phyloP scores from a whole-genome alignment of 208 protist species.

The Trypanosoma avium region DNA sequence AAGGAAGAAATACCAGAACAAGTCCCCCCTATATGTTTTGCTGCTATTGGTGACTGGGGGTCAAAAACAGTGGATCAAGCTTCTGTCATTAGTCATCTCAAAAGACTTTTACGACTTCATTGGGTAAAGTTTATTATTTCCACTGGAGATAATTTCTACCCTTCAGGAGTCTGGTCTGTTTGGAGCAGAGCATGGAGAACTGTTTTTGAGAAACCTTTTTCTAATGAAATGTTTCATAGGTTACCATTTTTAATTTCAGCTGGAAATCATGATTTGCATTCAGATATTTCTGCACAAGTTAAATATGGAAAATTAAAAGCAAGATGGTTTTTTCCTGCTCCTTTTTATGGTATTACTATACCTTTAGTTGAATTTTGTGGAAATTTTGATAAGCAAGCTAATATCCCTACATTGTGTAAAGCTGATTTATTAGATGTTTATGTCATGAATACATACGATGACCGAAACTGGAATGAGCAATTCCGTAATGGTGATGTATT shows the following conservation, averaged over 20 bases:
- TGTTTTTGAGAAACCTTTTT: slow-evolving; percentile 27
- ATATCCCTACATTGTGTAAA: background rate
- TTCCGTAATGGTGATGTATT: slow-evolving; percentile 1
- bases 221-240: background rate
- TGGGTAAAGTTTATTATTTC: slow-evolving; percentile 27
- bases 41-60: slow-evolving; percentile 26
- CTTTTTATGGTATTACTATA: slow-evolving; percentile 14
- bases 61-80: background rate
- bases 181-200: background rate
- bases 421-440: slow-evolving; percentile 22
- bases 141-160: slow-evolving; percentile 33
- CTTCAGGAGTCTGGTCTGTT: slow-evolving; percentile 7
- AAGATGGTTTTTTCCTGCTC: slow-evolving; percentile 20
- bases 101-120: background rate
- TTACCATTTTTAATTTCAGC: slow-evolving; percentile 24
- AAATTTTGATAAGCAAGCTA: background rate
- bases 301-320: slow-evolving; percentile 9
- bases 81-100: slow-evolving; percentile 12
- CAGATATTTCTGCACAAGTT: slow-evolving; percentile 1
- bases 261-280: slow-evolving; percentile 23
- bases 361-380: slow-evolving; percentile 7
- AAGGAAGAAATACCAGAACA: background rate
- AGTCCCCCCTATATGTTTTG: slow-evolving; percentile 23
- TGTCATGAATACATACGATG: slow-evolving; percentile 24
- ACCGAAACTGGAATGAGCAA: background rate